Conservation (phyloP, 768 basidiomycete species). For the Rhizopogon vinicolor region DNA sequence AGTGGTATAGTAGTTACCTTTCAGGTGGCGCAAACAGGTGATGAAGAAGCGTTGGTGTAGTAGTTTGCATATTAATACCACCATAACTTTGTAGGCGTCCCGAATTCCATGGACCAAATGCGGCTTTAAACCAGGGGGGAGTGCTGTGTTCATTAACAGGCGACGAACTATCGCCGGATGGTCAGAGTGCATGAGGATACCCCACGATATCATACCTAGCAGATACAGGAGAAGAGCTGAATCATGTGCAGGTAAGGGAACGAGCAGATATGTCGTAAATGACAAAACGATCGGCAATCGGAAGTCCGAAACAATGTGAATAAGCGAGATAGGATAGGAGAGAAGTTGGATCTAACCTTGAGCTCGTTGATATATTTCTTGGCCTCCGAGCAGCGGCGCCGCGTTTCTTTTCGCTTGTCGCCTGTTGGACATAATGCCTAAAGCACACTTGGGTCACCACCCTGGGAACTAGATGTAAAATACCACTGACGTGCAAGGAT, state of each 20-base stretch:
- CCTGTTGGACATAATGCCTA: constrained; percentile 80
- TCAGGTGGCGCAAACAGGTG: constrained; percentile 79
- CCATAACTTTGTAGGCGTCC: constrained; percentile 33
- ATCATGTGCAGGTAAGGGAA: neutral
- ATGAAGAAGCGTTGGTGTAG: constrained; percentile 61
- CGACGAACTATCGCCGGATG: constrained; percentile 23
- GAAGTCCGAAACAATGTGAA: neutral
- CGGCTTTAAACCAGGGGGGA: constrained; percentile 25
- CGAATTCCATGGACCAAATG: constrained; percentile 22
- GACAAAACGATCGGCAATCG: constrained; percentile 1
- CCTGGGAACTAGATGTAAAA: constrained; percentile 12
- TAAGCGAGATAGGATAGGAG: constrained; percentile 5
- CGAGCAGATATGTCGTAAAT: neutral
- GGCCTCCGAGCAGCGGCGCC: constrained; percentile 55
- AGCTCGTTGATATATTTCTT: constrained; percentile 50
- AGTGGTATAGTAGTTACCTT: constrained; percentile 34
- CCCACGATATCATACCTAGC: constrained; percentile 31
- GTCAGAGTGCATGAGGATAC: constrained; percentile 19
- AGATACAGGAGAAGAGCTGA: constrained; percentile 25
- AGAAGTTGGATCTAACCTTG: constrained; percentile 37
- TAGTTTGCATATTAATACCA: constrained; percentile 51
- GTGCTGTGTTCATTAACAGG: constrained; percentile 20
- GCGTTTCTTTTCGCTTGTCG: constrained; percentile 82
- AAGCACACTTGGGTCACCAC: constrained; percentile 13
- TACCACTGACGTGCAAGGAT: constrained; percentile 81